phyloP scores from a whole-genome alignment of 2,329 filamentous ascomycete genomes.

The Aspergillus pseudoterreus region DNA sequence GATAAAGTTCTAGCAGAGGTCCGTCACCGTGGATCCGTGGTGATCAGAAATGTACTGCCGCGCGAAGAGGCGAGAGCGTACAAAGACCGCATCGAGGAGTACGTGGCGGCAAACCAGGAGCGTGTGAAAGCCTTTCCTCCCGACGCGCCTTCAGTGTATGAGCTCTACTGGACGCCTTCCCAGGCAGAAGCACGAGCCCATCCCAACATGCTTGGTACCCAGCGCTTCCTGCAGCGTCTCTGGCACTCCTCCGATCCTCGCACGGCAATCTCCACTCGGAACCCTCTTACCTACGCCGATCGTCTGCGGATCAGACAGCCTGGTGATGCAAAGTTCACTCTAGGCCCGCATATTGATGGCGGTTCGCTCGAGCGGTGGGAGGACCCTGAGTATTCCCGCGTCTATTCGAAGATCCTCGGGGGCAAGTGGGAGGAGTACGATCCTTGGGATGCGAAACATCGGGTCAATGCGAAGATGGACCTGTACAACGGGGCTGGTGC shows the following conservation, averaged over 20 bases:
- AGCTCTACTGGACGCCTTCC: conserved; percentile 70
- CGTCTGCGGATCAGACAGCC: conserved; percentile 68
- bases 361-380: conserved; percentile 76
- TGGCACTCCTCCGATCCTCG: conserved; percentile 57
- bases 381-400: conserved; percentile 62
- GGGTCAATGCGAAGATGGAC: conserved; percentile 67
- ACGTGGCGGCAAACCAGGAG: conserved; percentile 58
- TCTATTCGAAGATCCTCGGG: conserved; percentile 69
- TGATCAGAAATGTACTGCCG: conserved; percentile 64
- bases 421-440: conserved; percentile 80
- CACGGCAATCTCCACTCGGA: conserved; percentile 49
- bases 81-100: conserved; percentile 63
- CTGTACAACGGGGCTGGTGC: conserved; percentile 77
- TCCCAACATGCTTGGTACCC: conserved; percentile 59
- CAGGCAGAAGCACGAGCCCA: conserved; percentile 67
- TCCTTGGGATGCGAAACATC: conserved; percentile 70
- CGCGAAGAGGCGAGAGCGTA: conserved; percentile 60
- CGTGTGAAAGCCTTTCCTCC: conserved; percentile 59
- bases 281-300: conserved; percentile 67
- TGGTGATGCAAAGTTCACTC: conserved; percentile 65
- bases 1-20: conserved; percentile 48
- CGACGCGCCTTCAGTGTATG: conserved; percentile 66
- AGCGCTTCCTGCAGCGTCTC: conserved; percentile 60
- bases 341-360: conserved; percentile 71
- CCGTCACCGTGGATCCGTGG: conserved; percentile 56